Evolutionary conservation across 192 early-diverging fungal genomes (phyloP), one percentile per base, ranked within the genome.

Genomic region (Podila minutissima): DNA sequence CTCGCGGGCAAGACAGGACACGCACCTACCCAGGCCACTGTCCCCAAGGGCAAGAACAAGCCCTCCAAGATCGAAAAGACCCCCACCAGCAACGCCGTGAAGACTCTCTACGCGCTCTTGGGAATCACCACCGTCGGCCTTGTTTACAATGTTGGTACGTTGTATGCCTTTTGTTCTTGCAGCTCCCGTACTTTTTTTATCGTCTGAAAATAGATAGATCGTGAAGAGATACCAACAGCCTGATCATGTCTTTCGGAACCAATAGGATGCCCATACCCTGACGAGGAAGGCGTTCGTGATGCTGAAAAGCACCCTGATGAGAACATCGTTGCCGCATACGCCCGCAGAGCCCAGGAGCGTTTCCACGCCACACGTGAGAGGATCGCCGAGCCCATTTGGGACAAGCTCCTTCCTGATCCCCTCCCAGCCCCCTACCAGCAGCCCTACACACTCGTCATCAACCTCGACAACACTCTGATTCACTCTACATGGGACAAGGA

Each of bases 401-500:
- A 97, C 70, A 94, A 97, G 78, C 89, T 99, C 63, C 87, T 99
- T 50, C 97, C 97, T 0, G 96, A 98, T 65, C 92, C 94, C 55
- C 85, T 96, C 10, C 93, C 95, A 29, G 92, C 92, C 41, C 93
- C 91, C 48, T 97, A 96, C 87, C 89, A 90, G 62, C 91, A 92
- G 57, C 93, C 92, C 31, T 94, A 96, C 78, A 99, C 98, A 26
- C 88, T 99, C 53, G 96, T 97, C 64, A 91, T 99, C 67, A 98
- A 97, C 74, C 82, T 99, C 74, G 95, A 96, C 67, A 96, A 99
- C 72, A 94, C 96, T 50, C 84, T 99, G 81, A 89, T 96, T 37
- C 94, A 97, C 74, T 90, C 96, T 69, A 94, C 91, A 66, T 99
- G 97, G 97, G 90, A 95, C 83, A 96, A 95, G 88, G 92, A 97